phyloP scores from a whole-genome alignment of 2,329 filamentous ascomycete species.

The Fusarium sp. region DNA sequence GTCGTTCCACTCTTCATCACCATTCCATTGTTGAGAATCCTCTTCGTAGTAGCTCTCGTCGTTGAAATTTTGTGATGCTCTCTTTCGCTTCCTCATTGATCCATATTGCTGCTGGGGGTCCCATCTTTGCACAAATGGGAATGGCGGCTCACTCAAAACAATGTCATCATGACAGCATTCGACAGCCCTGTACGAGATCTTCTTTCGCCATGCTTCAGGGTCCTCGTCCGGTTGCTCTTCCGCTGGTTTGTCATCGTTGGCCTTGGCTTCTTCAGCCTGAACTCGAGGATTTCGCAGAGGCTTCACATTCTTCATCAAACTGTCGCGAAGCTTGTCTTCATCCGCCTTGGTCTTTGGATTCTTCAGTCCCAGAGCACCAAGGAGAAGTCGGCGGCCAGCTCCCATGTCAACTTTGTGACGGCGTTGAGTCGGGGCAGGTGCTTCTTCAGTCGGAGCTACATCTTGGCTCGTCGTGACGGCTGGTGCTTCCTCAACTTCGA shows the following conservation, averaged over 20 bases:
- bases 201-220: conserved; percentile 76
- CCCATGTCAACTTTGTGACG: conserved; percentile 58
- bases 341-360: conserved; percentile 76
- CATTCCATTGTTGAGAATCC: conserved; percentile 41
- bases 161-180: conserved; percentile 83
- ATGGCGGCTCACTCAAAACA: conserved; percentile 80
- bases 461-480: conserved; percentile 4
- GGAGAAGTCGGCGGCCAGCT: conserved; percentile 75
- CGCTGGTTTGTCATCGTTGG: conserved; percentile 15
- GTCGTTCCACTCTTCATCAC: conserved; percentile 50
- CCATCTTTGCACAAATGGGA: conserved; percentile 92
- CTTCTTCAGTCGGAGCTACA: conserved; percentile 6
- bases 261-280: conserved; percentile 32
- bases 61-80: conserved; percentile 52
- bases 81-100: conserved; percentile 62
- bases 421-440: conserved; percentile 23
- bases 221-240: conserved; percentile 52
- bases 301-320: conserved; percentile 67
- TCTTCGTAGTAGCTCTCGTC: conserved; percentile 48
- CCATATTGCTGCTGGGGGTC: conserved; percentile 74
- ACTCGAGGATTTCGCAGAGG: conserved; percentile 54
- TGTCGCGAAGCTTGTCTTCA: conserved; percentile 70
- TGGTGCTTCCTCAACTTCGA: conserved; percentile 14
- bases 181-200: conserved; percentile 80
- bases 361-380: conserved; percentile 77